A percentile compares a stretch with the other conserved stretches of the same genome.
Conservation (phyloP, 2,329 filamentous ascomycete genomes). For the Chaetomium strumarium region DNA sequence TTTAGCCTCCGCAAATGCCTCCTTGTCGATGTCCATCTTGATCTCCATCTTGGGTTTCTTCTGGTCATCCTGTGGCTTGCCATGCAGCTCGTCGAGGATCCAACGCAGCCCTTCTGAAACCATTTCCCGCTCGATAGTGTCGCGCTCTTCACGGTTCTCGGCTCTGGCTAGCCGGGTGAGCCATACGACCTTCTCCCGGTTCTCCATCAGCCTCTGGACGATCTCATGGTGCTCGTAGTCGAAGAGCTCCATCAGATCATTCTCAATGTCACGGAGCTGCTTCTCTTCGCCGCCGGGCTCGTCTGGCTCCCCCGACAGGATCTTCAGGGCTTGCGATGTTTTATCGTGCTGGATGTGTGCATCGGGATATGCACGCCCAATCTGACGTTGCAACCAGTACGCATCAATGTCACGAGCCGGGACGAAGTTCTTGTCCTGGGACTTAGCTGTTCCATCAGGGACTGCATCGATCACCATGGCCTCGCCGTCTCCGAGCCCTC, state of each 20-base stretch:
- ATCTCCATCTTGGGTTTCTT: conserved; percentile 71
- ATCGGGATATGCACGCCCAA: conserved; percentile 82
- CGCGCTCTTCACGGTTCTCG: conserved; percentile 70
- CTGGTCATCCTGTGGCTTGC: conserved; percentile 57
- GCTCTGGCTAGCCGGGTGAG: conserved; percentile 80
- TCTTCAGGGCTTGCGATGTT: conserved; percentile 74
- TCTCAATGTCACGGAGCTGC: conserved; percentile 86
- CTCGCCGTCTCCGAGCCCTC: conserved; percentile 54
- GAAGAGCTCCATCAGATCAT: conserved; percentile 96
- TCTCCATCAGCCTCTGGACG: conserved; percentile 83
- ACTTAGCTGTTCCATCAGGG: conserved; percentile 41
- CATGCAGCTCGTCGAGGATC: conserved; percentile 83
- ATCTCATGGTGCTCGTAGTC: conserved; percentile 95
- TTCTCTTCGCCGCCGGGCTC: conserved; percentile 72
- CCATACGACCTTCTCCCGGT: conserved; percentile 93
- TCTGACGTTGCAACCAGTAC: conserved; percentile 93
- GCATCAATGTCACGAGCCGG: conserved; percentile 89
- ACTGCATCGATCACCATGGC: conserved; percentile 79
- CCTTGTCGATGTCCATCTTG: conserved; percentile 89
- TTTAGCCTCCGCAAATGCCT: conserved; percentile 50
- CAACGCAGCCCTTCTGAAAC: conserved; percentile 76
- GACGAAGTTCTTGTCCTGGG: conserved; percentile 57
- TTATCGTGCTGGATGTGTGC: conserved; percentile 92
- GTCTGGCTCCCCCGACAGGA: conserved; percentile 70
- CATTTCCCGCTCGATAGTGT: conserved; percentile 84